Evolutionary conservation across 345 rosid species (phyloP), one percentile per base, ranked within the genome.

Genomic region (Isatis tinctoria): DNA sequence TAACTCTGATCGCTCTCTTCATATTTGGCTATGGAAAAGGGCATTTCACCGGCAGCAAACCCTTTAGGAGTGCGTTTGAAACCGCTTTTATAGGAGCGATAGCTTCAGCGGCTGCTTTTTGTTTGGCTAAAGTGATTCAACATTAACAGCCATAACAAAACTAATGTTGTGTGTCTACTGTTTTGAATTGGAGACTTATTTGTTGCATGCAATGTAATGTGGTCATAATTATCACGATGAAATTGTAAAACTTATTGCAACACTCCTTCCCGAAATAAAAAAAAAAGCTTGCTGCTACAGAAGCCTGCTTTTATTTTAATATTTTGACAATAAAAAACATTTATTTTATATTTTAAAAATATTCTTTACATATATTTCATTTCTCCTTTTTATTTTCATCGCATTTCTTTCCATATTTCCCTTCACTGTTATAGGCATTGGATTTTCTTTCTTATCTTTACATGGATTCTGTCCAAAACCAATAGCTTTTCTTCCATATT

Each of bases 21-120:
- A 8, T 90, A 56, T 95, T 95, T 32, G 99, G 99, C 17, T 92
- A 83, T 30, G 87, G 82, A 36, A 92, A 92, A 84, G 97, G 97
- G 1, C 64, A 75, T 73, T 90, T 89, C 73, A 94, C 98, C 0
- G 98, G 90, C 6, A 83, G 70, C 60, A 84, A 76, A 56, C 96
- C 97, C 0, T 20, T 91, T 6, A 82, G 4, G 41, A 91, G 90
- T 58, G 96, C 98, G 45, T 37, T 87, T 53, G 89, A 89, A 78
- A 93, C 97, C 8, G 83, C 89, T 14, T 68, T 93, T 48, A 86
- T 93, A 0, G 97, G 93, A 6, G 93, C 92, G 45, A 69, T 89
- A 33, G 98, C 98, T 2, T 88, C 96, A 0, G 93, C 97, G 0
- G 96, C 93, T 11, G 97, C 98, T 14, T 93, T 86, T 49, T 90